Conservation (phyloP, 2,329 filamentous ascomycete species). For the Penicillium hesseltinei region DNA sequence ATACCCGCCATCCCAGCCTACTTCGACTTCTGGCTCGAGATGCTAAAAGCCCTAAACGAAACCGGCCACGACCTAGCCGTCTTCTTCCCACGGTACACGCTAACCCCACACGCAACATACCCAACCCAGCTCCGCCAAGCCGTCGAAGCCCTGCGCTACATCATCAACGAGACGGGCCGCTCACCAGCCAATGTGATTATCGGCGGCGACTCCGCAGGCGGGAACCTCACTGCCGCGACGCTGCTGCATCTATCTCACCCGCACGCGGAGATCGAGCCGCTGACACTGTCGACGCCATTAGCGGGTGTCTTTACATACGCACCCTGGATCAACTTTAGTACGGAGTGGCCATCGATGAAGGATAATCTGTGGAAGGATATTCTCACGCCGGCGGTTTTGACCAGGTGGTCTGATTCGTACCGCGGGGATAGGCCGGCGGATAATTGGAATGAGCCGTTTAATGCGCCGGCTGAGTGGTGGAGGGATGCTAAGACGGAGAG, state of each 20-base stretch:
- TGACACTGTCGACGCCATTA: conserved; percentile 41
- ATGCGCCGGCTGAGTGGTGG: conserved; percentile 55
- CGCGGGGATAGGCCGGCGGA: conserved; percentile 42
- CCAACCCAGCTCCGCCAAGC: conserved; percentile 42
- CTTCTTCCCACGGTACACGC: conserved; percentile 55
- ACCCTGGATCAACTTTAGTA: conserved; percentile 56
- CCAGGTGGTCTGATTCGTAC: conserved; percentile 49
- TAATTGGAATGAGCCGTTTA: conserved; percentile 52
- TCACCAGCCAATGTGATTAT: conserved; percentile 36
- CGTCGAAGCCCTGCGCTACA: conserved; percentile 39
- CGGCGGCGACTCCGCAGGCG: conserved; percentile 44
- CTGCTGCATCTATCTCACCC: conserved; percentile 49
- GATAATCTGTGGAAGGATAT: conserved; percentile 52
- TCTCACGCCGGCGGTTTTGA: conserved; percentile 38
- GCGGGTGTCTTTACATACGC: conserved; percentile 52
- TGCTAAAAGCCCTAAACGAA: conserved; percentile 41
- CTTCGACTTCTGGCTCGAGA: conserved; percentile 45
- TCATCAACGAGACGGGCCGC: conserved; percentile 32
- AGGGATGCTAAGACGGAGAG: conserved; percentile 46
- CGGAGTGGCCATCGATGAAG: conserved; percentile 40
- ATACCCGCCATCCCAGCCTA: conserved; percentile 44
- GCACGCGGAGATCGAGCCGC: conserved; percentile 49
- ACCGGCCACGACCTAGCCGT: conserved; percentile 46
- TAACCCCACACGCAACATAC: conserved; percentile 44
- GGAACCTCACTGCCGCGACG: conserved; percentile 36